phyloP scores from a whole-genome alignment of 805 yeast species.

The Yarrowia sp. region DNA sequence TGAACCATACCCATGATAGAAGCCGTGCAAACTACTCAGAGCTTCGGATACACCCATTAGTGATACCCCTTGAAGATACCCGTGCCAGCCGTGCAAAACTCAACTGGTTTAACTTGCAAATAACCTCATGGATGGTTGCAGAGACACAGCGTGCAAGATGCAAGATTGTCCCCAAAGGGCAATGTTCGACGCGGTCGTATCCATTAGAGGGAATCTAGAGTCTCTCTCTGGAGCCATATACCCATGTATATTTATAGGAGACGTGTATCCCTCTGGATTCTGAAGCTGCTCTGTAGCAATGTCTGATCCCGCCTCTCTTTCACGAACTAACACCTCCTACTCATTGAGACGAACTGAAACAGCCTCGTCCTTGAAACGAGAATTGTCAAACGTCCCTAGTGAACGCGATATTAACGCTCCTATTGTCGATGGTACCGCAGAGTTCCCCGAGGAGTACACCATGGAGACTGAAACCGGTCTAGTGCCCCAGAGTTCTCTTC shows the following conservation, averaged over 20 bases:
- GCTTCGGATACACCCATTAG: background rate
- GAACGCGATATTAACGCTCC: constrained; percentile 51
- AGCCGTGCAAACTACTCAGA: background rate
- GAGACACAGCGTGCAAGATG: background rate
- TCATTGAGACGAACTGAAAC: constrained; percentile 12
- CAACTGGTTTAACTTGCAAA: background rate
- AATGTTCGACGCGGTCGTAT: background rate
- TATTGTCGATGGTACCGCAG: constrained; percentile 36
- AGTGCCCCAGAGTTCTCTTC: constrained; percentile 51
- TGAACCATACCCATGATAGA: background rate
- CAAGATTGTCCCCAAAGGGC: constrained; percentile 14
- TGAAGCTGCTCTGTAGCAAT: background rate
- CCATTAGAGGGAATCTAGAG: background rate
- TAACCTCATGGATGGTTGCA: constrained; percentile 4
- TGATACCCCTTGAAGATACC: background rate
- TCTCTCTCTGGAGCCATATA: background rate
- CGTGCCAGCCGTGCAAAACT: background rate
- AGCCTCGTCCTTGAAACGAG: background rate
- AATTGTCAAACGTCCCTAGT: constrained; percentile 43
- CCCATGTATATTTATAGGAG: background rate
- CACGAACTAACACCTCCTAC: background rate
- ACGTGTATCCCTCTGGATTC: background rate
- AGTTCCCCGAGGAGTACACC: constrained; percentile 90
- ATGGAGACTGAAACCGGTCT: constrained; percentile 85
- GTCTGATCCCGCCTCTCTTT: background rate